Conservation (phyloP, 371 early-diverging fungal genomes). For the Blakeslea trispora region DNA sequence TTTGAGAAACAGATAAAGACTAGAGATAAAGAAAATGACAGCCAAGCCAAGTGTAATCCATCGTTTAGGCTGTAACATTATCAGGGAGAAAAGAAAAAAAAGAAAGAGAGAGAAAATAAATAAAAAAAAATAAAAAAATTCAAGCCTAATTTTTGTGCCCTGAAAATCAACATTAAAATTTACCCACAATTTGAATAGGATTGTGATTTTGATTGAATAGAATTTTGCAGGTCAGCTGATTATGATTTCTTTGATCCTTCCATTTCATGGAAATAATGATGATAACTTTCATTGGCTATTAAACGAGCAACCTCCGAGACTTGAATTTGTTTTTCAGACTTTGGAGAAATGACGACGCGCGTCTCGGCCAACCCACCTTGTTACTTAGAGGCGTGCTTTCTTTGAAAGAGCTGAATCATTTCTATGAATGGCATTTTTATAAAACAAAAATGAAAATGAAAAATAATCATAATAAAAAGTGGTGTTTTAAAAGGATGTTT, state of each 20-base stretch:
- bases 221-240: too few species aligned
- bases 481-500: too few species aligned
- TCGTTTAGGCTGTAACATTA: conserved; percentile 14
- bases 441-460: conserved; percentile 11
- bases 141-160: too few species aligned
- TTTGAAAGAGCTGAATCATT: conserved; percentile 30
- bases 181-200: too few species aligned
- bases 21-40: background rate
- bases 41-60: conserved; percentile 8
- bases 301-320: conserved; percentile 23
- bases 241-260: conserved; percentile 26
- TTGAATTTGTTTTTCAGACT: background rate
- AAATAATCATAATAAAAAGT: conserved; percentile 1
- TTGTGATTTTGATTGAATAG: too few species aligned
- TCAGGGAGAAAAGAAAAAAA: background rate
- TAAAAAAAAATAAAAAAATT: too few species aligned
- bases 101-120: background rate
- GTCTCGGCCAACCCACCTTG: conserved; percentile 35
- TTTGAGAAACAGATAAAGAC: conserved; percentile 6
- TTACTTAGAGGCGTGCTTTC: conserved; percentile 25
- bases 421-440: conserved; percentile 1
- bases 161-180: too few species aligned
- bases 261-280: conserved; percentile 39
- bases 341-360: conserved; percentile 30
- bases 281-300: conserved; percentile 26